phyloP scores from a whole-genome alignment of 2,329 filamentous ascomycete genomes.

The Leptographium flavum region DNA sequence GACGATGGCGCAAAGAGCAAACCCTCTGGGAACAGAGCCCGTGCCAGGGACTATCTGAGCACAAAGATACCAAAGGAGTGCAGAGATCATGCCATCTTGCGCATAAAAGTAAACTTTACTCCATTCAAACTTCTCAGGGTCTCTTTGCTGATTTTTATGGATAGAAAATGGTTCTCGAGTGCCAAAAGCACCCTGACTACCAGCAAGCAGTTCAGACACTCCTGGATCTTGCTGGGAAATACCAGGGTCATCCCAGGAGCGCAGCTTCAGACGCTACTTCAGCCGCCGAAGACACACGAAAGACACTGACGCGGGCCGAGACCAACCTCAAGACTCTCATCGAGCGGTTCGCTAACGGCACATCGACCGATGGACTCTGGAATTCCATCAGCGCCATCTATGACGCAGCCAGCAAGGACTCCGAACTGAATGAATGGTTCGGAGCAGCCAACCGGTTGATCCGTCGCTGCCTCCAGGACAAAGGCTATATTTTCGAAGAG shows the following conservation, averaged over 20 bases:
- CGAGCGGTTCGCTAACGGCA: slow-evolving; percentile 91
- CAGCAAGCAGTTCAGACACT: slow-evolving; percentile 82
- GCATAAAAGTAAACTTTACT: slow-evolving; percentile 43
- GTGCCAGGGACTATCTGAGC: slow-evolving; percentile 58
- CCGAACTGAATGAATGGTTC: slow-evolving; percentile 85
- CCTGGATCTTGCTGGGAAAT: slow-evolving; percentile 70
- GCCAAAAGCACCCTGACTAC: slow-evolving; percentile 91
- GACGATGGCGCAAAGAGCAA: slow-evolving; percentile 29
- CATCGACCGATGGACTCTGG: slow-evolving; percentile 76
- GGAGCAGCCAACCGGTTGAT: slow-evolving; percentile 62
- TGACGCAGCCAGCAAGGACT: slow-evolving; percentile 70
- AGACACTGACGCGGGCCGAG: slow-evolving; percentile 57
- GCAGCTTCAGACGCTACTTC: slow-evolving; percentile 50
- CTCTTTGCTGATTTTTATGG: too few relatives aligned
- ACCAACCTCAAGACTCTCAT: slow-evolving; percentile 72
- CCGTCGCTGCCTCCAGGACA: slow-evolving; percentile 70
- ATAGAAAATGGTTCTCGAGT: slow-evolving; percentile 91
- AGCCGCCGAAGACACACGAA: slow-evolving; percentile 59
- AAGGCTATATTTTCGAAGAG: slow-evolving; percentile 83
- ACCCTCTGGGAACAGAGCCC: slow-evolving; percentile 22
- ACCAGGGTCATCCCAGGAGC: slow-evolving; percentile 58
- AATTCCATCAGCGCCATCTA: slow-evolving; percentile 77
- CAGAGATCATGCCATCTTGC: slow-evolving; percentile 80
- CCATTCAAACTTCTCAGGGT: too few relatives aligned
- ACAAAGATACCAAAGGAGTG: slow-evolving; percentile 87